Base-by-base conservation (phyloP, 2,329 filamentous ascomycete genomes). In the Pseudogymnoascus sp. region DNA sequence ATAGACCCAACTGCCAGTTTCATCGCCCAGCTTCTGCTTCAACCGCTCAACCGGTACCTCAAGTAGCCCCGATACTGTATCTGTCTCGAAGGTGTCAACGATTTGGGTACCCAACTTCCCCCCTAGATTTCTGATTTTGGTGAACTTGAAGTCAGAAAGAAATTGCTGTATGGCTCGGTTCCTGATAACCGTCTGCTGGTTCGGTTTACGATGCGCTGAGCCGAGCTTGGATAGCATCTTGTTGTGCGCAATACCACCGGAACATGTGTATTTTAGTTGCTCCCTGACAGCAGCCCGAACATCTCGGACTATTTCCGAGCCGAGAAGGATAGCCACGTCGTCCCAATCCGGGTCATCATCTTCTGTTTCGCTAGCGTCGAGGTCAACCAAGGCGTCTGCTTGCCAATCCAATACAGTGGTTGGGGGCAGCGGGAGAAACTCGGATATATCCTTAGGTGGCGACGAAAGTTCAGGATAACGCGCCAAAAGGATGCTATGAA, bases 191-290 rank as follows among this genome's bases (percentile, higher is more conserved):
- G 93, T 97, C 76, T 99, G 94, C 68, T 89, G 85, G 72, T 97
- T 94, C 35, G 94, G 94, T 75, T 99, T 99, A 77, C 91, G 92
- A 77, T 92, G 86, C 5, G 84, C 91, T 23, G 91, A 96, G 31
- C 93, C 94, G 63, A 99, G 79, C 77, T 99, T 99, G 66, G 92
- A 91, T 65, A 99, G 80, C 84, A 97, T 91, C 77, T 97, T 99
- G 78, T 97, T 99, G 67, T 84, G 84, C 31, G 92, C 89, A 66
- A 99, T 80, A 5, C 94, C 94, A 0, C 86, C 93, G 5, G 93
- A 96, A 75, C 92, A 97, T 3, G 93, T 97, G 73, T 97, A 99
- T 62, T 86, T 84, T 61, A 97, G 77, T 67, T 82, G 80, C 53
- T 88, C 81, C 67, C 82, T 85, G 63, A 99, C 82, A 60, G 83